Base-by-base conservation (phyloP, 768 basidiomycete genomes). In the Boletellus emodensis region DNA sequence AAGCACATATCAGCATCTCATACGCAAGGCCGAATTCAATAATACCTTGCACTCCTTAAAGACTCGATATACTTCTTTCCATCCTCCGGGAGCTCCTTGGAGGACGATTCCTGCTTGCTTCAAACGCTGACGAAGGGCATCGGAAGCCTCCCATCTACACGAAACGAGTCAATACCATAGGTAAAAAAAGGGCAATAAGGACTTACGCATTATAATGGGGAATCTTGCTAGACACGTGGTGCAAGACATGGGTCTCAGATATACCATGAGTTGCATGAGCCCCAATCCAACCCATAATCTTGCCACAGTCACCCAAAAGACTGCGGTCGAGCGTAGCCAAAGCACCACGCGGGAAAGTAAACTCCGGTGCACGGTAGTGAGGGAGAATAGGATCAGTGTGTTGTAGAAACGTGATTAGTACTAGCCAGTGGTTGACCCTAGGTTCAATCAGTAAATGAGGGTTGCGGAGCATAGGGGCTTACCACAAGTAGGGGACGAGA, bases 311-410 rank as follows among this genome's bases (percentile, higher is more conserved):
- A 38, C 87, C 89, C 22, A 93, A 75, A 34, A 91, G 78, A 61
- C 67, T 83, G 42, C 91, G 89, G 68, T 98, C 93, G 36, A 97
- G 76, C 11, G 95, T 99, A 46, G 90, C 74, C 46, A 98, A 83
- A 14, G 95, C 95, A 51, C 95, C 95, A 59, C 93, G 90, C 39
- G 86, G 76, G 80, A 98, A 99, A 35, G 85, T 94, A 78, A 95
- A 97, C 64, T 88, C 85, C 34, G 81, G 65, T 13, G 85, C 81
- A 56, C 90, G 88, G 78, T 96, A 97, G 72, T 97, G 95, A 43
- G 94, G 94, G 39, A 98, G 81, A 40, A 87, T 69, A 17, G 94
- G 92, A 72, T 97, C 95, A 61, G 95, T 97, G 76, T 99, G 95
- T 74, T 99, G 95, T 44, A 97, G 78, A 87, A 92, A 97, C 17